phyloP scores from a whole-genome alignment of 441 rosid species.

The Mallotus repandus region DNA sequence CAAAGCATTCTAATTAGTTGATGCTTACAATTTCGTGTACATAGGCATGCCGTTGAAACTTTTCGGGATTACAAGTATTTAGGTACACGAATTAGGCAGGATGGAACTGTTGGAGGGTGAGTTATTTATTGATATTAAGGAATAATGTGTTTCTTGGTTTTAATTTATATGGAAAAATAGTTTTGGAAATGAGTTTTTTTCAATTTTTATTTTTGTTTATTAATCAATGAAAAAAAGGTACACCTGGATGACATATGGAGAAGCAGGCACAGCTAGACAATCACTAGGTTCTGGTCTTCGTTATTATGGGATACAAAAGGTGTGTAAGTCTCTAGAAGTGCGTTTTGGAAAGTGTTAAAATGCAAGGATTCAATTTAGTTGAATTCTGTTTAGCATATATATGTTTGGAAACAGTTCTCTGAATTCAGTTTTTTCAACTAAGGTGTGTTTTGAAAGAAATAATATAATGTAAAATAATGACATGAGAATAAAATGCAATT shows the following conservation, averaged over 20 bases:
- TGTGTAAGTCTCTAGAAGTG: conserved; percentile 21
- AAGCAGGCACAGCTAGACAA: conserved; percentile 77
- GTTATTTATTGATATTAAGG: conserved; percentile 25
- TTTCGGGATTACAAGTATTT: conserved; percentile 76
- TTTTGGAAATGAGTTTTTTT: neutral
- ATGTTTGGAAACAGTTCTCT: neutral
- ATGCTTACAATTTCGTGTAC: conserved; percentile 19
- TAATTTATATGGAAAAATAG: neutral
- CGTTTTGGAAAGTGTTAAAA: neutral
- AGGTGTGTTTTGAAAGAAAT: too few species aligned
- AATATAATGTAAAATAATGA: too few species aligned
- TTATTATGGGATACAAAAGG: conserved; percentile 68
- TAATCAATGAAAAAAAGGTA: conserved; percentile 43
- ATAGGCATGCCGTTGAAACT: conserved; percentile 68
- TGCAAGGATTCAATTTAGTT: neutral
- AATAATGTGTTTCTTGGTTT: conserved; percentile 5
- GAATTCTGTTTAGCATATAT: neutral
- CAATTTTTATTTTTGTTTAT: neutral
- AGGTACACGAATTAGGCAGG: conserved; percentile 75
- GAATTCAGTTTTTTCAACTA: neutral
- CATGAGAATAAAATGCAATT: too few species aligned
- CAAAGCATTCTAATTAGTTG: neutral
- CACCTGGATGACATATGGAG: conserved; percentile 98
- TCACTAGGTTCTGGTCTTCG: conserved; percentile 82
- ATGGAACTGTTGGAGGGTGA: conserved; percentile 96